Evolutionary conservation across 164 flowering plant species (phyloP), one percentile per base, ranked within the genome.

Genomic region (Liquidambar formosana): DNA sequence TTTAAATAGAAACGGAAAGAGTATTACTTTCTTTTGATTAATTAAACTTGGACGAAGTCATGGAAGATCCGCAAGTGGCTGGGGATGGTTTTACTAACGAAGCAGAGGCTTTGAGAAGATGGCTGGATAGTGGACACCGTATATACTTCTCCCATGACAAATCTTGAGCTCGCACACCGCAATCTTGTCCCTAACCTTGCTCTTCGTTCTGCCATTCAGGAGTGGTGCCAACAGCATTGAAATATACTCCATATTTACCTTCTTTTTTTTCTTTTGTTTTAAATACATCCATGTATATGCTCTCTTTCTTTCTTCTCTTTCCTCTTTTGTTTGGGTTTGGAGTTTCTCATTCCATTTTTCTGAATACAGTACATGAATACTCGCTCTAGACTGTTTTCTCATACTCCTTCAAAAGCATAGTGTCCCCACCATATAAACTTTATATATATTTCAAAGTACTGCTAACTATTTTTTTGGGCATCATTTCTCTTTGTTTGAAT

Each of bases 61-160:
- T 94, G 99, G 82, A 65, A 75, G 95, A 94, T 67, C 97, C 99
- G 8, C 91, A 83, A 0, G 83, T 88, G 5, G 97, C 97, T 2
- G 93, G 97, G 0, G 99, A 94, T 77, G 99, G 99, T 3, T 89
- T 72, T 65, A 90, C 99, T 0, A 92, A 94, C 48, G 97, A 94
- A 75, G 89, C 84, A 9, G 96, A 90, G 70, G 97, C 91, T 15
- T 2, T 94, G 4, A 77, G 66, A 66, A 90, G 86, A 72, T 94
- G 98, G 96, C 73, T 94, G 0, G 93, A 85, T 10, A 52, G 88
- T 48, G 95, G 95, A 4, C 84, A 86, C 19, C n/a, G n/a, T n/a
- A n/a, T 82, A 89, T 27, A 88, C 88, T n/a, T 94, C 98, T 3
- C 98, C 98, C 14, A 87, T 85, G 94, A 94, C 97, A 23, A 86